A percentile compares a stretch with the other conserved stretches of the same genome.
phyloP scores from a whole-genome alignment of 768 basidiomycete genomes.

The Cantharellus anzutake region DNA sequence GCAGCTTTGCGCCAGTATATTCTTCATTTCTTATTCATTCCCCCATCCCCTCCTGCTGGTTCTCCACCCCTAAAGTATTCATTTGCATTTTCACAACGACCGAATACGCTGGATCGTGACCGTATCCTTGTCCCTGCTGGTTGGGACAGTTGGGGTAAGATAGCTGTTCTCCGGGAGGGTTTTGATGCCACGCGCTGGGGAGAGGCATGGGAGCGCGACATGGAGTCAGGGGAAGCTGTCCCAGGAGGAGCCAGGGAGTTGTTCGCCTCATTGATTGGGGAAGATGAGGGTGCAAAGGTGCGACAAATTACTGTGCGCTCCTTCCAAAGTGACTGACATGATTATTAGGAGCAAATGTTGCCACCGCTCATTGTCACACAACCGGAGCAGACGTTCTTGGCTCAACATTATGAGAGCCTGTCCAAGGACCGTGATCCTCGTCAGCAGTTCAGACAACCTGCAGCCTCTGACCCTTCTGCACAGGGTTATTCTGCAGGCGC shows the following conservation, averaged over 20 bases:
- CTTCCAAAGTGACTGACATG: neutral
- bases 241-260: conserved; percentile 40
- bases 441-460: conserved; percentile 52
- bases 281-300: conserved; percentile 50
- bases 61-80: conserved; percentile 44
- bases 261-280: conserved; percentile 53
- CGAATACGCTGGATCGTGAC: conserved; percentile 87
- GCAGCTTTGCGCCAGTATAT: conserved; percentile 65
- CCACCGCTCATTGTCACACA: conserved; percentile 58
- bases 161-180: conserved; percentile 70
- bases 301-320: neutral
- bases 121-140: conserved; percentile 83
- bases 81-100: conserved; percentile 72
- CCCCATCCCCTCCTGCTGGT: conserved; percentile 38
- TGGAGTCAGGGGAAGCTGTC: conserved; percentile 15
- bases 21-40: conserved; percentile 61
- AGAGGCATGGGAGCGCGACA: conserved; percentile 60
- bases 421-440: conserved; percentile 83
- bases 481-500: conserved; percentile 22
- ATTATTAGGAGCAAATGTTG: conserved; percentile 24
- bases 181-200: conserved; percentile 73
- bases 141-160: conserved; percentile 99
- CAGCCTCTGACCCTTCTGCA: neutral
- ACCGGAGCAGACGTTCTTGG: conserved; percentile 80
- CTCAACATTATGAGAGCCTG: conserved; percentile 81